Evolutionary conservation across 306 rosid species (phyloP).

Genomic region (Vicia sativa): DNA sequence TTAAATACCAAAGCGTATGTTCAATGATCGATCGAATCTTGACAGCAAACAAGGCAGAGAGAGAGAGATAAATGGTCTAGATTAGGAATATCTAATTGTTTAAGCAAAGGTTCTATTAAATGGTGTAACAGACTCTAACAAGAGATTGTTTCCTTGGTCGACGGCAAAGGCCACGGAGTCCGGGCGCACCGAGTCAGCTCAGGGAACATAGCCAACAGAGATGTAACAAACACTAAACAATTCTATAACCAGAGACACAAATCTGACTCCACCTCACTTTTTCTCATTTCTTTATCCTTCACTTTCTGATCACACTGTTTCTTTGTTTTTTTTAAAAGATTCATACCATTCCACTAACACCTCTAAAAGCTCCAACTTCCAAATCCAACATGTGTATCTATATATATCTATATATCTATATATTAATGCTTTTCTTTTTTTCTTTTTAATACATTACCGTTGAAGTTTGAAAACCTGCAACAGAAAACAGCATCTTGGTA

Average conservation of each 20-base stretch:
- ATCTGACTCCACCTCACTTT: conserved; percentile 91
- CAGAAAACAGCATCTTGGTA: conserved; percentile 96
- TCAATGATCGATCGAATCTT: conserved; percentile 74
- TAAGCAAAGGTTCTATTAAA: conserved; percentile 74
- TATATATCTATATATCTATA: conserved; percentile 13
- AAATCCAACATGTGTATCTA: conserved; percentile 58
- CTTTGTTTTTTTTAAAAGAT: conserved; percentile 49
- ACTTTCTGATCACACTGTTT: conserved; percentile 60
- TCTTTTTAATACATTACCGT: conserved; percentile 43
- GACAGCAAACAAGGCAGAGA: conserved; percentile 73
- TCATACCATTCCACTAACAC: conserved; percentile 46
- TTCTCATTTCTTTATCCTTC: conserved; percentile 53
- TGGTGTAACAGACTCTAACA: conserved; percentile 75
- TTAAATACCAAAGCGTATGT: conserved; percentile 49
- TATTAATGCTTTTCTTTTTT: not conserved
- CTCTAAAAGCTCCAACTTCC: conserved; percentile 68
- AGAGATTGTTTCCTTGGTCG: conserved; percentile 95
- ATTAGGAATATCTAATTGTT: conserved; percentile 47
- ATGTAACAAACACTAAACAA: conserved; percentile 68
- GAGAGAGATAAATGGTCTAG: conserved; percentile 48
- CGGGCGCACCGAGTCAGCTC: conserved; percentile 76
- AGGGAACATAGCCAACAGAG: conserved; percentile 89
- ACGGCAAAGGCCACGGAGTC: conserved; percentile 96
- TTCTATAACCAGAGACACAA: conserved; percentile 68
- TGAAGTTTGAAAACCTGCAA: conserved; percentile 80